Conservation (phyloP, 2,329 filamentous ascomycete genomes). For the Ophiostoma sp. region DNA sequence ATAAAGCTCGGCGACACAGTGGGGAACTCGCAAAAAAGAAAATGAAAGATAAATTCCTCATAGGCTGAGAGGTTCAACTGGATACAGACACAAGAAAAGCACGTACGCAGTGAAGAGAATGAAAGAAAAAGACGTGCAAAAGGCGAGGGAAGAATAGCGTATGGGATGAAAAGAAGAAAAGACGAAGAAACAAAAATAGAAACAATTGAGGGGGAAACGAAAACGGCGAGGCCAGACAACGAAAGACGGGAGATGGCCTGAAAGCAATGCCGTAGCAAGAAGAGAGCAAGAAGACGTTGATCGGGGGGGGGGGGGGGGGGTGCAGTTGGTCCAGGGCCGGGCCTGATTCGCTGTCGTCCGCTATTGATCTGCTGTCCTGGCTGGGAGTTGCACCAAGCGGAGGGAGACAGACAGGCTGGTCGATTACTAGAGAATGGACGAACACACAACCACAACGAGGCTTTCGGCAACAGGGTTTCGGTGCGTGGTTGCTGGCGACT, state of each 20-base stretch:
- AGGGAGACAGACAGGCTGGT: not conserved
- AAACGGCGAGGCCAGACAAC: not conserved
- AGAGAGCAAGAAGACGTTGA: not conserved
- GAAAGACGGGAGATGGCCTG: not conserved
- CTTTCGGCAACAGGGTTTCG: not conserved
- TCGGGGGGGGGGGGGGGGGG: not conserved
- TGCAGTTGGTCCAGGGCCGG: not conserved
- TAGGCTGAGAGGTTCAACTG: not conserved
- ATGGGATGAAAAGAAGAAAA: conserved; percentile 3
- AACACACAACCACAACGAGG: not conserved
- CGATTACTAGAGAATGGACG: not conserved
- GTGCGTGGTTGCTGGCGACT: not conserved
- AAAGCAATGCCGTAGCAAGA: not conserved
- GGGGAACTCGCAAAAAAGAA: conserved; percentile 17
- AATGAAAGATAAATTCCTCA: conserved; percentile 13
- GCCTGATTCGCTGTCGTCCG: not conserved
- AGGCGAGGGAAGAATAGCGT: not conserved
- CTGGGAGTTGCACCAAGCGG: not conserved
- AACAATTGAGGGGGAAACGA: not conserved
- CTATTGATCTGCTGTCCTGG: not conserved
- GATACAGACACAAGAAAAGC: not conserved
- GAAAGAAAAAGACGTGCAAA: not conserved
- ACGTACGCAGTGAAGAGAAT: not conserved
- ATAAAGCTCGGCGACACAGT: conserved; percentile 17
- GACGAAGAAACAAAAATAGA: not conserved